phyloP scores from a whole-genome alignment of 2,329 filamentous ascomycete species.

The Scedosporium dehoogii region DNA sequence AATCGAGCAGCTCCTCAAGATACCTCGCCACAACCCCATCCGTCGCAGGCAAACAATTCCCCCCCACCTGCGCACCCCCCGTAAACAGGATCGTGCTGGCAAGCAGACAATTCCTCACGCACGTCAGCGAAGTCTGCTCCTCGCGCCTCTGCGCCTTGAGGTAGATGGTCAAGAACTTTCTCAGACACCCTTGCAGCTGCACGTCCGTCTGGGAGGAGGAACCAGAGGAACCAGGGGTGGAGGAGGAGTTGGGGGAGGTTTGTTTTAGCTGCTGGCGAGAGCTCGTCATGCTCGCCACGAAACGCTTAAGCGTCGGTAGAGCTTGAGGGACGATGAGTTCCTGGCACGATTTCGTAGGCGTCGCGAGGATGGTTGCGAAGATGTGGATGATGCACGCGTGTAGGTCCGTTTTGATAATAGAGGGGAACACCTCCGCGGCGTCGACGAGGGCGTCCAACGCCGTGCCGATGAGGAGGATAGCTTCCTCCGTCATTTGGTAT shows the following conservation, averaged over 20 bases:
- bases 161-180: constrained; percentile 73
- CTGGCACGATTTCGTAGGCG: constrained; percentile 62
- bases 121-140: constrained; percentile 64
- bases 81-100: constrained; percentile 85
- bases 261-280: constrained; percentile 24
- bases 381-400: constrained; percentile 97
- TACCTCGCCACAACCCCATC: constrained; percentile 69
- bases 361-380: constrained; percentile 85
- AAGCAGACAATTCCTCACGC: constrained; percentile 87
- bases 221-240: too few species aligned
- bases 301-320: constrained; percentile 83
- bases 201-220: constrained; percentile 41
- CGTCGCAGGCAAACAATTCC: constrained; percentile 60
- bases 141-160: constrained; percentile 67
- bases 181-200: constrained; percentile 73
- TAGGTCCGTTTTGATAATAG: constrained; percentile 91
- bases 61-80: constrained; percentile 38
- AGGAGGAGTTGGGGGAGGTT: constrained; percentile 20
- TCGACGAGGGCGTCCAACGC: constrained; percentile 85
- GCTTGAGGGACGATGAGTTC: constrained; percentile 80
- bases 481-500: constrained; percentile 78
- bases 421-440: constrained; percentile 88
- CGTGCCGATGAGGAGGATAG: constrained; percentile 66
- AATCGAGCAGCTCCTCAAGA: constrained; percentile 74
- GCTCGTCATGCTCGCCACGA: constrained; percentile 64